A percentile compares a stretch with the other conserved stretches of the same genome.
phyloP scores from a whole-genome alignment of 116 monocot genomes.

The Dioscorea cayenensis region DNA sequence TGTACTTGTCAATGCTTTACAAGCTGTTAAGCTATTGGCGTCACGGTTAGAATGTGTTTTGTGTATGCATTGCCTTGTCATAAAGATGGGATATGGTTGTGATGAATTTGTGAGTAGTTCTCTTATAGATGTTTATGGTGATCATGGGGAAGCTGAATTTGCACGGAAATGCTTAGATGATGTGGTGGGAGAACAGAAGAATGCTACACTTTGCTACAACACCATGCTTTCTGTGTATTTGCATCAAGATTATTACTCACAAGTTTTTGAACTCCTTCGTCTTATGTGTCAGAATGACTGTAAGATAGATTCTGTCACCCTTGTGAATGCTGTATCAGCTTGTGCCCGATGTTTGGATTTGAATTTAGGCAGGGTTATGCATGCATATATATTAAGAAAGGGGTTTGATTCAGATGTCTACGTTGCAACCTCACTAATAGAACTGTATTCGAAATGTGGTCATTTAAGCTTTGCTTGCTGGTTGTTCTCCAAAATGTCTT shows the following conservation, averaged over 20 bases:
- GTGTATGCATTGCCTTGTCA: constrained; percentile 26
- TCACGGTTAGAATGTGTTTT: not conserved
- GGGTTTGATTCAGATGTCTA: constrained; percentile 28
- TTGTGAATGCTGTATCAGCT: constrained; percentile 37
- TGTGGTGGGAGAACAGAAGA: not conserved
- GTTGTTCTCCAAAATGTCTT: constrained; percentile 31
- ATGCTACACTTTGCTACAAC: constrained; percentile 22
- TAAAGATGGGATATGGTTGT: constrained; percentile 22
- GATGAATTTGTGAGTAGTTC: constrained; percentile 38
- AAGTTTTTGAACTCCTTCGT: constrained; percentile 23
- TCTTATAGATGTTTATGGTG: constrained; percentile 44
- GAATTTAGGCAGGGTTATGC: constrained; percentile 25
- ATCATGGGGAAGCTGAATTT: constrained; percentile 10
- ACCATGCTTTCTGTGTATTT: constrained; percentile 35
- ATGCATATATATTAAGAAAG: constrained; percentile 36
- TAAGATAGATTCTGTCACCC: constrained; percentile 20
- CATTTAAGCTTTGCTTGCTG: constrained; percentile 20
- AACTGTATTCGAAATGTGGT: constrained; percentile 31
- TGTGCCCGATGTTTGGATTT: constrained; percentile 14
- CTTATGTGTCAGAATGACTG: constrained; percentile 13
- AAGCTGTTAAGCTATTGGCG: constrained; percentile 22
- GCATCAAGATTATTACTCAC: constrained; percentile 22
- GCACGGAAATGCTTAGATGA: constrained; percentile 20
- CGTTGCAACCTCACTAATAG: constrained; percentile 27
- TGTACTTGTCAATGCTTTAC: constrained; percentile 25